These are phyloP conservation scores for Scedosporium aurantiacum DNA, from an alignment of 2,329 filamentous ascomycete genomes.

Conservation along the genomic window DNA sequence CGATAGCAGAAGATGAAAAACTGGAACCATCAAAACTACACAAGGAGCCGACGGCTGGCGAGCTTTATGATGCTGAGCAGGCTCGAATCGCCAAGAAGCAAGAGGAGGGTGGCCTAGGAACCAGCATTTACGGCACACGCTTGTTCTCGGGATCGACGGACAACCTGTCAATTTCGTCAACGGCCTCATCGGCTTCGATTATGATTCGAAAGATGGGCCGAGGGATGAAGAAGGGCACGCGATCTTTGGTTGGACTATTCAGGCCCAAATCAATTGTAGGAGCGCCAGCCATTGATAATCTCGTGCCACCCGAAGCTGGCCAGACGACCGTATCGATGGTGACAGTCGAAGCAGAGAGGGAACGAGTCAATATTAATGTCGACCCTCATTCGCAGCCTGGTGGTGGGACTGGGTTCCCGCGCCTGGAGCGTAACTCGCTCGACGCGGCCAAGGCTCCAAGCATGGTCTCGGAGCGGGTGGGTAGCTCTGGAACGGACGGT, in stretches of 20 bases:
- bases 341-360: slow-evolving; percentile 85
- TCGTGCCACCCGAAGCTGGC: slow-evolving; percentile 50
- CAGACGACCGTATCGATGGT: slow-evolving; percentile 89
- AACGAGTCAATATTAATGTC: slow-evolving; percentile 66
- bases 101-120: slow-evolving; percentile 83
- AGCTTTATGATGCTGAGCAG: slow-evolving; percentile 76
- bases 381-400: slow-evolving; percentile 51
- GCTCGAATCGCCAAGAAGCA: slow-evolving; percentile 84
- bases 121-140: slow-evolving; percentile 82
- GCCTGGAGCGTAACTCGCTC: slow-evolving; percentile 70
- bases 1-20: slow-evolving; percentile 23
- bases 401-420: slow-evolving; percentile 70
- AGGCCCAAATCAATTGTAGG: slow-evolving; percentile 86
- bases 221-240: slow-evolving; percentile 88
- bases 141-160: slow-evolving; percentile 88
- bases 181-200: slow-evolving; percentile 77
- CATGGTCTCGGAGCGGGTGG: slow-evolving; percentile 36
- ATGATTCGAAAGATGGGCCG: slow-evolving; percentile 99
- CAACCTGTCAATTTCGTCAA: slow-evolving; percentile 85
- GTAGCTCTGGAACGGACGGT: slow-evolving; percentile 48
- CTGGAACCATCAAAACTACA: slow-evolving; percentile 44
- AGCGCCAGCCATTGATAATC: slow-evolving; percentile 58
- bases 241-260: slow-evolving; percentile 88
- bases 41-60: slow-evolving; percentile 49
- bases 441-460: slow-evolving; percentile 47